Evolutionary conservation across 2,329 filamentous ascomycete genomes (phyloP).

Genomic region (Phoma sp.): DNA sequence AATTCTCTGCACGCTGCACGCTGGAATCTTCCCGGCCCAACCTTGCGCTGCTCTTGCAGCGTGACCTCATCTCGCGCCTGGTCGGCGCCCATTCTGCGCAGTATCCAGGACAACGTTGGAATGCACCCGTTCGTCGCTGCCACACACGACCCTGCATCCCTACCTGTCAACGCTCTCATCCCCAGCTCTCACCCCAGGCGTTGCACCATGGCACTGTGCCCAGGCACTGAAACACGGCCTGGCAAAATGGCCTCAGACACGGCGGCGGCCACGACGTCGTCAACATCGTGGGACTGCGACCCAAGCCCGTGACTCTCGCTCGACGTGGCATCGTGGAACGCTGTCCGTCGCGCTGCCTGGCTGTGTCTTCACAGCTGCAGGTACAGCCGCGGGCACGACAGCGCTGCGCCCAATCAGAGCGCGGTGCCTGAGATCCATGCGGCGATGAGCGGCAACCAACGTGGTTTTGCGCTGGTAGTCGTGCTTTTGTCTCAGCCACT

Average conservation of each 20-base stretch:
- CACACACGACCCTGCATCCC: constrained; percentile 9
- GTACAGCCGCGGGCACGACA: constrained; percentile 17
- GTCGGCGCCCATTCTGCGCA: constrained; percentile 11
- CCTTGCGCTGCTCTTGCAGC: constrained; percentile 13
- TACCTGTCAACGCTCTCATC: constrained; percentile 1
- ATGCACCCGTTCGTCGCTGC: too few relatives aligned
- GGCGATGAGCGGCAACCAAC: constrained; percentile 13
- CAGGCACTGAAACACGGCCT: constrained; percentile 30
- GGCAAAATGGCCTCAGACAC: constrained; percentile 11
- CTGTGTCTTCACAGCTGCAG: background rate
- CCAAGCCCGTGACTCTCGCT: constrained; percentile 13
- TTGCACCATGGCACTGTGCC: constrained; percentile 29
- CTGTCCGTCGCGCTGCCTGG: constrained; percentile 13
- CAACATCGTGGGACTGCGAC: constrained; percentile 13
- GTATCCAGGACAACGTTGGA: constrained; percentile 17
- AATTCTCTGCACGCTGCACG: constrained; percentile 20
- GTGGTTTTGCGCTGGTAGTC: constrained; percentile 11
- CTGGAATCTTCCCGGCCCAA: constrained; percentile 16
- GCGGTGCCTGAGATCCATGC: constrained; percentile 11
- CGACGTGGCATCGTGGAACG: constrained; percentile 21
- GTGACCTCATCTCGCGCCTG: constrained; percentile 16
- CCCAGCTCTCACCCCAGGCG: constrained; percentile 26
- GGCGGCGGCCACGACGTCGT: constrained; percentile 7
- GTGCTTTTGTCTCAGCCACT: constrained; percentile 16
- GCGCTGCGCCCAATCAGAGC: constrained; percentile 4